Evolutionary conservation across 2,329 filamentous ascomycete species (phyloP).

Genomic region (Ascocoryne sarcoides): DNA sequence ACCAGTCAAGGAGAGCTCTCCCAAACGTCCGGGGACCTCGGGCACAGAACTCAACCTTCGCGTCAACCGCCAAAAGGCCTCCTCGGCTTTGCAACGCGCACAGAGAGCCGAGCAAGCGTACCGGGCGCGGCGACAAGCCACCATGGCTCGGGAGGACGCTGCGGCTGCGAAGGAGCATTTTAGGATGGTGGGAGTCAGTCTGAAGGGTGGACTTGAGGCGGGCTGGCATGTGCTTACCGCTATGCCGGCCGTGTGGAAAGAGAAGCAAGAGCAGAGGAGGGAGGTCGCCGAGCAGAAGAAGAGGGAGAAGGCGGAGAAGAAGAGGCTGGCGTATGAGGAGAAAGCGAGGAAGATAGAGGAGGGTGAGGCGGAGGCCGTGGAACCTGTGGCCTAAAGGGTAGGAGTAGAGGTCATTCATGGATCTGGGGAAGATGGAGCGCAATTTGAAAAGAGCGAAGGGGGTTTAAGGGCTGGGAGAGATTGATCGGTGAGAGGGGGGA

Average conservation of each 20-base stretch:
- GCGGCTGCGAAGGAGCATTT: slow-evolving; percentile 18
- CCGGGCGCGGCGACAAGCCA: slow-evolving; percentile 18
- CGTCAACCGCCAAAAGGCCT: slow-evolving; percentile 17
- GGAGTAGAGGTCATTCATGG: not conserved
- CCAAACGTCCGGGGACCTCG: slow-evolving; percentile 1
- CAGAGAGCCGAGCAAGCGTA: slow-evolving; percentile 20
- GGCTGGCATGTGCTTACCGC: slow-evolving; percentile 7
- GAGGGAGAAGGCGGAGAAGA: slow-evolving; percentile 25
- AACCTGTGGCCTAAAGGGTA: slow-evolving; percentile 1
- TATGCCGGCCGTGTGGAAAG: slow-evolving; percentile 28
- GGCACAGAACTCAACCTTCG: slow-evolving; percentile 17
- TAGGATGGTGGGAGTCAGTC: slow-evolving; percentile 6
- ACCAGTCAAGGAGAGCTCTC: not conserved
- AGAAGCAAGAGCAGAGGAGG: slow-evolving; percentile 30
- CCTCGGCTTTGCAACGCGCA: slow-evolving; percentile 16
- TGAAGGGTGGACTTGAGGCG: slow-evolving; percentile 8
- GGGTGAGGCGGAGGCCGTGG: slow-evolving; percentile 5
- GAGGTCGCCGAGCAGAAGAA: slow-evolving; percentile 27
- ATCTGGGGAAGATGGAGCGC: too few relatives aligned
- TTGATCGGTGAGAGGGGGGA: slow-evolving; percentile 27
- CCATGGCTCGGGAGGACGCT: slow-evolving; percentile 12
- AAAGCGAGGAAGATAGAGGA: slow-evolving; percentile 28
- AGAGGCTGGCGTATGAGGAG: slow-evolving; percentile 13
- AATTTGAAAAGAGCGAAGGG: slow-evolving; percentile 20
- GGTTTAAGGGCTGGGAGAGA: slow-evolving; percentile 24